Conservation (phyloP, 148 eudicot genomes). For the Nepenthes mirabilis region DNA sequence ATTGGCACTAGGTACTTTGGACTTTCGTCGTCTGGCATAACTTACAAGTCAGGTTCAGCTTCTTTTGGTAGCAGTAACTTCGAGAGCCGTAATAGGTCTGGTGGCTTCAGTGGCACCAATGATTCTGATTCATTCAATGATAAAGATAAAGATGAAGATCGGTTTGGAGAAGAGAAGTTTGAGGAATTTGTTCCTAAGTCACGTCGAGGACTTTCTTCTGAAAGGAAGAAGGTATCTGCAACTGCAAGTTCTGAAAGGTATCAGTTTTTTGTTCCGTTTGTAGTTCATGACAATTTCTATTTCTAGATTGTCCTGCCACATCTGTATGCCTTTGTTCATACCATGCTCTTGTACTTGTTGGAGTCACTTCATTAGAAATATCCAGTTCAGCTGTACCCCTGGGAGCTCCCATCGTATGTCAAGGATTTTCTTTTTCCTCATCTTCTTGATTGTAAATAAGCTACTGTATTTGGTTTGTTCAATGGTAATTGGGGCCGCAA, state of each 20-base stretch:
- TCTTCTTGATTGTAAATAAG: too few relatives aligned
- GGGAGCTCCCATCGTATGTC: too few relatives aligned
- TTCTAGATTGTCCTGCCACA: background rate
- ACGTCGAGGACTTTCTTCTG: constrained; percentile 22
- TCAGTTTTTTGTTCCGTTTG: background rate
- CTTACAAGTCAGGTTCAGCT: constrained; percentile 68
- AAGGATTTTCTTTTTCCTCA: too few relatives aligned
- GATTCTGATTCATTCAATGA: constrained; percentile 45
- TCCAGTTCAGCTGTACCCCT: too few relatives aligned
- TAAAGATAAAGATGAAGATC: constrained; percentile 41
- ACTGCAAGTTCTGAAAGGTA: constrained; percentile 41
- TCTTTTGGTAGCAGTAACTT: constrained; percentile 42
- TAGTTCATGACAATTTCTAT: background rate
- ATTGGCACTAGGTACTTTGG: constrained; percentile 61
- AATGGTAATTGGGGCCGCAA: too few relatives aligned
- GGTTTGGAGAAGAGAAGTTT: constrained; percentile 49
- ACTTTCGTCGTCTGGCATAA: constrained; percentile 76
- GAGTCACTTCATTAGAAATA: too few relatives aligned
- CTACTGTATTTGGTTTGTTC: too few relatives aligned
- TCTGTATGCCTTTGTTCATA: too few relatives aligned
- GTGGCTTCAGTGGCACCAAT: constrained; percentile 56
- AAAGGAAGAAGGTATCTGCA: constrained; percentile 32
- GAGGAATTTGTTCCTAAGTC: constrained; percentile 47
- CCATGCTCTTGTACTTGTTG: too few relatives aligned
- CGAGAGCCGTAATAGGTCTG: constrained; percentile 47